Evolutionary conservation across 2,329 filamentous ascomycete genomes (phyloP).

Genomic region (Dothiorella sarmentorum): DNA sequence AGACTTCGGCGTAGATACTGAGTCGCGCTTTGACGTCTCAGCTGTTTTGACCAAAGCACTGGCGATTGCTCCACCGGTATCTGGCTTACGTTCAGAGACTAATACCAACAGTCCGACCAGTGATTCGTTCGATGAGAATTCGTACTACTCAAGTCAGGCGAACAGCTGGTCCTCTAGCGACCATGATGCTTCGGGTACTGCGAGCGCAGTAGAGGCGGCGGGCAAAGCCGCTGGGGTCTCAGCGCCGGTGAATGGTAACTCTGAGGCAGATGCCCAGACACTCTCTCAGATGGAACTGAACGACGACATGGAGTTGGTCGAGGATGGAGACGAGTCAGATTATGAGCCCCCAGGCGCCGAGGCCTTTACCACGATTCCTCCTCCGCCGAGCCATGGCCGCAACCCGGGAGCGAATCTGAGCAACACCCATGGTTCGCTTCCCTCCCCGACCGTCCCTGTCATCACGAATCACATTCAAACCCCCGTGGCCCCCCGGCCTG

Average conservation of each 20-base stretch:
- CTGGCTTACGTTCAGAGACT: constrained; percentile 53
- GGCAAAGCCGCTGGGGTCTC: constrained; percentile 1
- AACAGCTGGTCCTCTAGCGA: constrained; percentile 68
- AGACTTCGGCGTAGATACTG: constrained; percentile 48
- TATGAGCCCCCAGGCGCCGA: constrained; percentile 47
- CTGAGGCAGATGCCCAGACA: not conserved
- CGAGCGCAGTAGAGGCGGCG: constrained; percentile 29
- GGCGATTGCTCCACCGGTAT: constrained; percentile 66
- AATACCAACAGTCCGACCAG: constrained; percentile 62
- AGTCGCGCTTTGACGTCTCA: constrained; percentile 41
- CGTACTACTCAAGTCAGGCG: constrained; percentile 89
- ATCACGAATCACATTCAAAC: constrained; percentile 71
- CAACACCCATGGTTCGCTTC: constrained; percentile 20
- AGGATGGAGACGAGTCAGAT: constrained; percentile 39
- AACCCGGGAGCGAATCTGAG: not conserved
- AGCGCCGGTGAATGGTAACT: not conserved
- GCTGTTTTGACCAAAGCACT: constrained; percentile 57
- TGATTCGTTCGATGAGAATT: constrained; percentile 89
- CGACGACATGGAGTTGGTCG: constrained; percentile 36
- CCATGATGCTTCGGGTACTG: constrained; percentile 26
- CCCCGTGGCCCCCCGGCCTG: constrained; percentile 71
- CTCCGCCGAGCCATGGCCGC: constrained; percentile 18
- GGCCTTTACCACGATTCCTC: constrained; percentile 24
- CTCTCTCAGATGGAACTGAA: constrained; percentile 13
- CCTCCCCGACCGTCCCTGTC: constrained; percentile 38